Base-by-base conservation (phyloP, 1,284 basidiomycete species). In the Flammula alnicola region DNA sequence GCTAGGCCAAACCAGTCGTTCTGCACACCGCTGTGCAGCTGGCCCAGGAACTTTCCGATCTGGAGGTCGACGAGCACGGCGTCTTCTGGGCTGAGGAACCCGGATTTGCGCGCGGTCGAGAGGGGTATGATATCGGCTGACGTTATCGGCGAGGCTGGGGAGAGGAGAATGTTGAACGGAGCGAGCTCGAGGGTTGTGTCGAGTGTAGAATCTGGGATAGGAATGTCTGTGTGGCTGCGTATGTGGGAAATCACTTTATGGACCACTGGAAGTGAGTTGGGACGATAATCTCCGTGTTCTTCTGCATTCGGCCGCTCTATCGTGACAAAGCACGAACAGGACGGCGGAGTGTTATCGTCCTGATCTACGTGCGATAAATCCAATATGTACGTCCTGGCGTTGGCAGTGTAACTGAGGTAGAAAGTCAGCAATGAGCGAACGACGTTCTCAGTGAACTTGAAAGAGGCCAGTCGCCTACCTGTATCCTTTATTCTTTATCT, bases 1-100 rank as follows among this genome's bases (percentile, higher is more conserved):
- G 83, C 82, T 3, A 74, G 57, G 1, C 87, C 87, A 59, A 81
- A 90, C 80, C 81, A 88, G 60, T 88, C 84, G 67, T 86, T 87
- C 60, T 84, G 80, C 17, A 86, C 73, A 14, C 70, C 70, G 17
- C 65, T 70, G 60, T 90, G 87, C n/a, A 88, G 68, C 50, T 79
- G 72, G 10, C 77, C 77, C 29, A 88, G 74, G 58, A 79, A 72
- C 23, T 73, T 64, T 6, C 87, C 87, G 1, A 87, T 65, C 42
- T 74, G 70, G 12, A 84, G 70, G 51, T 88, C 82, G 50, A 87
- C 60, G n/a, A 74, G 65, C 5, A 75, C 63, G 2, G 63, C 62
- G 35, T 82, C 76, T 20, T 70, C 55, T 0, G 67, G 58, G 2
- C 74, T 69, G 32, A 88, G 72, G 19, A 68, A 54, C 3, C 71